Evolutionary conservation across 441 rosid species (phyloP).

Genomic region (Gossypium laxum): DNA sequence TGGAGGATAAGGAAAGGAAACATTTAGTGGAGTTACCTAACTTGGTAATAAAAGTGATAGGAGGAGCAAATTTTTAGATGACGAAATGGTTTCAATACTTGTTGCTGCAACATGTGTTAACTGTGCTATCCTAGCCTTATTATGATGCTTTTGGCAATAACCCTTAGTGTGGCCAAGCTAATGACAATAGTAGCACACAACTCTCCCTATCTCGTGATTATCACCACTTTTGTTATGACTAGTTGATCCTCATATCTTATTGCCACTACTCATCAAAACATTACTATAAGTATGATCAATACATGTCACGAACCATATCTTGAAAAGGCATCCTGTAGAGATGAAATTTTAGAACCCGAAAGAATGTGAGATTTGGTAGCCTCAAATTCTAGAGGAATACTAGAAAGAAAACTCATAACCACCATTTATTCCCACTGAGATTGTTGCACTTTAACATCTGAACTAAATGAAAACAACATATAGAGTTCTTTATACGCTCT

Average conservation of each 20-base stretch:
- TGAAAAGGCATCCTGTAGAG: not conserved
- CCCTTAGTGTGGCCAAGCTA: not conserved
- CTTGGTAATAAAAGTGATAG: not conserved
- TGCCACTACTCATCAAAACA: not conserved
- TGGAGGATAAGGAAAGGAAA: not conserved
- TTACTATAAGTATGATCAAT: not conserved
- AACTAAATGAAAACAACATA: not conserved
- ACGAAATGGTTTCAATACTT: not conserved
- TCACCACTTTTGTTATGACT: not conserved
- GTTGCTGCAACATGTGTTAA: not conserved
- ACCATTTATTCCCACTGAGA: not conserved
- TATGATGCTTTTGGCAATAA: not conserved
- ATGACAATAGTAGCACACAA: not conserved
- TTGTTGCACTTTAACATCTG: not conserved
- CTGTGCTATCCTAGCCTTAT: not conserved
- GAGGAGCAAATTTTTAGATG: not conserved
- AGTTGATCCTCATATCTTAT: not conserved
- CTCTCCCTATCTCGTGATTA: not conserved
- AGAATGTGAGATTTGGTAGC: not conserved
- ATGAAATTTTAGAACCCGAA: not conserved
- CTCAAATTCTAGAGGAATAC: not conserved
- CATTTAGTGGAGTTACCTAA: not conserved
- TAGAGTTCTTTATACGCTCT: not conserved
- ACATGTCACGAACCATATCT: not conserved
- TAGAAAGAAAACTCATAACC: not conserved